Evolutionary conservation across 2,329 filamentous ascomycete species (phyloP).

Genomic region (Keithomyces neogunnii): DNA sequence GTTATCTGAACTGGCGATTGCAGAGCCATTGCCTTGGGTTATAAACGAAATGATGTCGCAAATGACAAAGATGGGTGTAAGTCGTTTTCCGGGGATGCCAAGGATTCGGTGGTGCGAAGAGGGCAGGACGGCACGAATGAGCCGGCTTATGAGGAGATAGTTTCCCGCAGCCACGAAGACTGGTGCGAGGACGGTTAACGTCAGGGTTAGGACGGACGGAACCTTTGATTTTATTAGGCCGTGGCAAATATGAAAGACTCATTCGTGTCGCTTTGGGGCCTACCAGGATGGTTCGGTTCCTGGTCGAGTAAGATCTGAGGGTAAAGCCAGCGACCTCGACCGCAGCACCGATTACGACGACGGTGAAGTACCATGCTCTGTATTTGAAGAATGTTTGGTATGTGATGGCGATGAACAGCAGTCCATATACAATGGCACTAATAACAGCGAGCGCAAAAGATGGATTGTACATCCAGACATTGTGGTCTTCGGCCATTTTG

Average conservation of each 20-base stretch:
- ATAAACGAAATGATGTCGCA: constrained; percentile 36
- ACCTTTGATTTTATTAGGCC: constrained; percentile 2
- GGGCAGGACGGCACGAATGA: constrained; percentile 31
- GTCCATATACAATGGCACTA: constrained; percentile 30
- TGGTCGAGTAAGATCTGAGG: constrained; percentile 27
- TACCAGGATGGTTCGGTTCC: constrained; percentile 25
- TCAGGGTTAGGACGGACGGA: constrained; percentile 29
- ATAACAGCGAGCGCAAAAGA: constrained; percentile 32
- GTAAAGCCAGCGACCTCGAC: constrained; percentile 35
- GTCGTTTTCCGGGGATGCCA: constrained; percentile 24
- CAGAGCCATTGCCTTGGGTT: constrained; percentile 35
- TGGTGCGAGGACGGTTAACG: constrained; percentile 38
- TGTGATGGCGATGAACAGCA: constrained; percentile 26
- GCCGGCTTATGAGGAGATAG: constrained; percentile 41
- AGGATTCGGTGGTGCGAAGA: constrained; percentile 23
- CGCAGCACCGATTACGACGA: constrained; percentile 30
- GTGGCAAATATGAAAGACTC: too few species aligned
- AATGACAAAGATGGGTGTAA: constrained; percentile 37
- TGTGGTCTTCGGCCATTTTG: constrained; percentile 15
- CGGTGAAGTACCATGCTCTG: constrained; percentile 33
- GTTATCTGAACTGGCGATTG: constrained; percentile 31
- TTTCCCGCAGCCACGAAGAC: constrained; percentile 40
- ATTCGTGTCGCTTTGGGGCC: constrained; percentile 12
- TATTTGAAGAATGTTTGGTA: constrained; percentile 34
- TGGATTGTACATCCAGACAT: constrained; percentile 36